A percentile compares a stretch with the other conserved stretches of the same genome.
Conservation (phyloP, 768 basidiomycete genomes). For the Tricholoma furcatifolium region DNA sequence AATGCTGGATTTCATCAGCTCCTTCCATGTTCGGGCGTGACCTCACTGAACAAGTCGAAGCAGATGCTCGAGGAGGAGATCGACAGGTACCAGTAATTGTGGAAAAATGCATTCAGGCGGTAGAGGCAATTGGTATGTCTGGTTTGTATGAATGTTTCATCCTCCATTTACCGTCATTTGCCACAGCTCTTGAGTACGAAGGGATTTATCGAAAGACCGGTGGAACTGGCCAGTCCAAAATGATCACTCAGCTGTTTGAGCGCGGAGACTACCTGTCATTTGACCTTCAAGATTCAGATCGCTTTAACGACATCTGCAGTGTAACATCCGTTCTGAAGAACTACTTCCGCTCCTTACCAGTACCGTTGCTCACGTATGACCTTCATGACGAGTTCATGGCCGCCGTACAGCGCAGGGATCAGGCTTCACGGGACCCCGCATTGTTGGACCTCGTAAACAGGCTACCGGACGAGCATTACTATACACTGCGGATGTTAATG, state of each 20-base stretch:
- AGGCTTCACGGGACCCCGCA: constrained; percentile 52
- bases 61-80: constrained; percentile 58
- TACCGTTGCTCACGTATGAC: constrained; percentile 87
- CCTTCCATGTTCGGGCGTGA: constrained; percentile 94
- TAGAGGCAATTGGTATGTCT: constrained; percentile 76
- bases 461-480: constrained; percentile 85
- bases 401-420: constrained; percentile 70
- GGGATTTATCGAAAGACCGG: constrained; percentile 99
- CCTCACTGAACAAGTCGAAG: constrained; percentile 77
- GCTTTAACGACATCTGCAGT: constrained; percentile 97
- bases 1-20: constrained; percentile 37
- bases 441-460: constrained; percentile 69
- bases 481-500: constrained; percentile 80
- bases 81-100: constrained; percentile 83
- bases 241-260: constrained; percentile 93
- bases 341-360: constrained; percentile 91
- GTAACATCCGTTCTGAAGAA: constrained; percentile 96
- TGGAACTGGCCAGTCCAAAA: constrained; percentile 87
- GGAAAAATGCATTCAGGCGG: constrained; percentile 93
- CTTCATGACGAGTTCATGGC: constrained; percentile 89
- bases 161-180: neutral
- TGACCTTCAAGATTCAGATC: constrained; percentile 81
- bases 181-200: constrained; percentile 86
- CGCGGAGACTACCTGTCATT: constrained; percentile 87
- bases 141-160: neutral